phyloP scores from a whole-genome alignment of 2,329 filamentous ascomycete species.

The Sordariomycetes sp. region DNA sequence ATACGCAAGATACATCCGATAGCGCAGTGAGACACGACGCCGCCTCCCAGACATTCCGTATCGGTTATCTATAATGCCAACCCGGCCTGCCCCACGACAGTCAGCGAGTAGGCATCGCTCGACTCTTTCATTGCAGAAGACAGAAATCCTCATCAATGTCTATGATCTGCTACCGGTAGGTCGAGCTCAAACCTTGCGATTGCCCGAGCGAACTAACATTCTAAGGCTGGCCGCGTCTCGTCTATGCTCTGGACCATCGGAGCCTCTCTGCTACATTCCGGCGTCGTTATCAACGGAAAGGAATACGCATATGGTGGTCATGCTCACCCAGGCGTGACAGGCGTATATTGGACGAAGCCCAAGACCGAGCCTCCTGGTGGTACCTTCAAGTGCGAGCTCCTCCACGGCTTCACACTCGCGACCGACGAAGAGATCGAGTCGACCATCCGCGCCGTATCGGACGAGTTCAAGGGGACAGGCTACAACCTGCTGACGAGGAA shows the following conservation, averaged over 20 bases:
- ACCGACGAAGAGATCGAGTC: slow-evolving; percentile 60
- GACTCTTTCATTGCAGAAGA: slow-evolving; percentile 61
- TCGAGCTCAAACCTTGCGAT: background rate
- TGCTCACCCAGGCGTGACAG: slow-evolving; percentile 58
- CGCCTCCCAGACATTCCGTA: background rate
- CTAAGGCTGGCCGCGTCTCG: slow-evolving; percentile 63
- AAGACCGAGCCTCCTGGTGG: slow-evolving; percentile 65
- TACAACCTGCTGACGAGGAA: slow-evolving; percentile 80
- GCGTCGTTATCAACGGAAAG: slow-evolving; percentile 68
- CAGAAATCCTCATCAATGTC: slow-evolving; percentile 66
- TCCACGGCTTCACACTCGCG: slow-evolving; percentile 71
- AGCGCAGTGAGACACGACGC: background rate
- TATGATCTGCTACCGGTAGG: slow-evolving; percentile 67
- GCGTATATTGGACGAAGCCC: slow-evolving; percentile 77
- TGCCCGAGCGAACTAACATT: slow-evolving; percentile 1
- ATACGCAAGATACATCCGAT: background rate
- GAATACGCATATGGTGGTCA: slow-evolving; percentile 87
- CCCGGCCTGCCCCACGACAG: too few species aligned
- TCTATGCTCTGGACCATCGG: slow-evolving; percentile 70
- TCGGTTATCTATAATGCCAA: background rate
- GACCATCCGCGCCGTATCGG: slow-evolving; percentile 59
- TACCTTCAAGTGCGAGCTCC: slow-evolving; percentile 63
- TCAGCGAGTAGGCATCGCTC: slow-evolving; percentile 42
- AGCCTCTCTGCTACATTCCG: slow-evolving; percentile 70
- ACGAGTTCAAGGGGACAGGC: slow-evolving; percentile 63